These are phyloP conservation scores for Nymphaea thermarum DNA, from an alignment of 164 flowering plant species.

Conservation along the genomic window DNA sequence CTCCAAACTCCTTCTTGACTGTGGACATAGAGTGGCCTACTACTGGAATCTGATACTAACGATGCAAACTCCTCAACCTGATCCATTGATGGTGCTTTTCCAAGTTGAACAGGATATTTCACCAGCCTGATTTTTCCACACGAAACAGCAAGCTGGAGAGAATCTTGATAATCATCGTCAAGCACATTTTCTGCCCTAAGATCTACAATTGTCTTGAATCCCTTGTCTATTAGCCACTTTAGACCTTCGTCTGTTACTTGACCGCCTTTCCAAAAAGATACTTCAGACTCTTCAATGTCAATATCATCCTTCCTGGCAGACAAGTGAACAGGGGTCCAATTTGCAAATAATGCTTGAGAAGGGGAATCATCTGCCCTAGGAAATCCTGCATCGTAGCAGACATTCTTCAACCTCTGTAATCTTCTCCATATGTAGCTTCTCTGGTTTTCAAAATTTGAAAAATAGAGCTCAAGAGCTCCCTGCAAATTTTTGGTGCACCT, in stretches of 20 bases:
- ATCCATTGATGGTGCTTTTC: slow-evolving; percentile 70
- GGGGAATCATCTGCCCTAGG: slow-evolving; percentile 59
- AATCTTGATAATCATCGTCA: slow-evolving; percentile 52
- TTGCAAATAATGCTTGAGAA: slow-evolving; percentile 63
- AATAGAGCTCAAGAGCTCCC: slow-evolving; percentile 65
- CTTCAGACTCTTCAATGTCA: slow-evolving; percentile 24
- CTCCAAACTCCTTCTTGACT: slow-evolving; percentile 90
- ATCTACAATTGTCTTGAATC: slow-evolving; percentile 78
- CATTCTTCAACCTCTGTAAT: slow-evolving; percentile 80
- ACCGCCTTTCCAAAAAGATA: slow-evolving; percentile 83
- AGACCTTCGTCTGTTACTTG: slow-evolving; percentile 89
- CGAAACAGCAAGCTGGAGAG: slow-evolving; percentile 44
- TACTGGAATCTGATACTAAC: slow-evolving; percentile 50
- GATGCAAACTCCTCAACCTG: slow-evolving; percentile 84
- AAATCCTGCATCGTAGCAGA: slow-evolving; percentile 91
- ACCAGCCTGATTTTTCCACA: slow-evolving; percentile 53
- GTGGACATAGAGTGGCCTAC: slow-evolving; percentile 76
- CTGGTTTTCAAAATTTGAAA: slow-evolving; percentile 47
- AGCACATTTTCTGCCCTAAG: slow-evolving; percentile 77
- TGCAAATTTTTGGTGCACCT: slow-evolving; percentile 86
- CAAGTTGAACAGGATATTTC: slow-evolving; percentile 66
- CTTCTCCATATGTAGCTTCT: slow-evolving; percentile 73
- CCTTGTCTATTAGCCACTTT: slow-evolving; percentile 61
- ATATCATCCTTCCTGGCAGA: slow-evolving; percentile 39
- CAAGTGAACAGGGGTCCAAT: slow-evolving; percentile 69